A percentile compares a stretch with the other conserved stretches of the same genome.
Conservation (phyloP, 768 basidiomycete genomes). For the Pleurotus platypus region DNA sequence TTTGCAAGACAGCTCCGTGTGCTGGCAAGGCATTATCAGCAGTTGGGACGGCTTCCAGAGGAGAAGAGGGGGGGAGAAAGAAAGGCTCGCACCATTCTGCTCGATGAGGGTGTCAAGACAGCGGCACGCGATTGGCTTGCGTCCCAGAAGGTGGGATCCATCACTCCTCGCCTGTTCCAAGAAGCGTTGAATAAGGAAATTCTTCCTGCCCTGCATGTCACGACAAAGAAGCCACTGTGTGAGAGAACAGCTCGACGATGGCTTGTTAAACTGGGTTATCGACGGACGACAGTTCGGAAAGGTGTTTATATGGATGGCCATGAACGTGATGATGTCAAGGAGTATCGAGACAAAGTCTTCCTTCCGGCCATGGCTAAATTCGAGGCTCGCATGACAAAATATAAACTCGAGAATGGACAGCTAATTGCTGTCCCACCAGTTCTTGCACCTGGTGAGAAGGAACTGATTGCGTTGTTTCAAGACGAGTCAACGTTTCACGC, state of each 20-base stretch:
- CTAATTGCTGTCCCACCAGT: background rate
- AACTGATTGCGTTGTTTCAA: constrained; percentile 20
- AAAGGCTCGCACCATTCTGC: constrained; percentile 9
- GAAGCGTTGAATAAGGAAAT: constrained; percentile 12
- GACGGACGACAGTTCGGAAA: constrained; percentile 18
- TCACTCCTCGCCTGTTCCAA: constrained; percentile 11
- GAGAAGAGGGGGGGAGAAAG: constrained; percentile 13
- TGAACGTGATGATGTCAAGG: constrained; percentile 27
- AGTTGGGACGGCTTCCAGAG: constrained; percentile 18
- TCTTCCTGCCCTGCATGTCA: constrained; percentile 14
- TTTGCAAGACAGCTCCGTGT: constrained; percentile 16
- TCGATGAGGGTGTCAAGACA: constrained; percentile 11
- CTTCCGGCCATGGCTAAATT: background rate
- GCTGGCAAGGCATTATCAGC: constrained; percentile 22
- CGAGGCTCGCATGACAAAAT: too few relatives aligned
- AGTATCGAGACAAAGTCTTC: constrained; percentile 23
- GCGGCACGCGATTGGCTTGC: constrained; percentile 13
- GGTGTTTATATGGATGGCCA: constrained; percentile 34
- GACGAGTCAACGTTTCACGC: constrained; percentile 30
- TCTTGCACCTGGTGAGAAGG: background rate
- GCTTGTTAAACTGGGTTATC: constrained; percentile 25
- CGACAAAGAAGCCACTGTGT: constrained; percentile 3
- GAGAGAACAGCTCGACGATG: constrained; percentile 24
- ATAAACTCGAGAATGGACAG: constrained; percentile 13
- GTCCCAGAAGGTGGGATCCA: constrained; percentile 6